These are phyloP conservation scores for Harrya chromipes DNA, from an alignment of 768 basidiomycete genomes.

Conservation along the genomic window DNA sequence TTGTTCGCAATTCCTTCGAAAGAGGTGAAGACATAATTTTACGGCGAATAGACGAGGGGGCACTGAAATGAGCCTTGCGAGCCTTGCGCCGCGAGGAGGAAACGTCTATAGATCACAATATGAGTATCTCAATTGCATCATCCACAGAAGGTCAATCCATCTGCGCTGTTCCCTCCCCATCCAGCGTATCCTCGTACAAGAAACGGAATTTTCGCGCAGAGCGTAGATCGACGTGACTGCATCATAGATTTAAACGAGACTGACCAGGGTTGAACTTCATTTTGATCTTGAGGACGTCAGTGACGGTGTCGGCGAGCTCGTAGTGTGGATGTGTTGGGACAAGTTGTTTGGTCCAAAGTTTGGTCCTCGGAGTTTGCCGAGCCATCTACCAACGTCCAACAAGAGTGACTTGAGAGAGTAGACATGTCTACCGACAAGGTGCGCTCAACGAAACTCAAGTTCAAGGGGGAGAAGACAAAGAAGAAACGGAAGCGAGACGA, in stretches of 20 bases:
- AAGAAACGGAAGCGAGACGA: conserved; percentile 76
- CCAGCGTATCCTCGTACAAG: conserved; percentile 46
- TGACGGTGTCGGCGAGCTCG: conserved; percentile 43
- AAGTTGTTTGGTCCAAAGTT: conserved; percentile 39
- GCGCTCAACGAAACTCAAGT: conserved; percentile 75
- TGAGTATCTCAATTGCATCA: conserved; percentile 31
- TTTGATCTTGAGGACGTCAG: conserved; percentile 62
- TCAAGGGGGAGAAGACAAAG: conserved; percentile 84
- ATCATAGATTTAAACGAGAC: conserved; percentile 35
- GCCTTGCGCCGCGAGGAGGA: conserved; percentile 96
- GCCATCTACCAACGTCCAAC: not conserved
- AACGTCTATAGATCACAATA: conserved; percentile 52
- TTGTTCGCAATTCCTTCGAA: conserved; percentile 89
- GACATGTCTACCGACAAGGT: conserved; percentile 44
- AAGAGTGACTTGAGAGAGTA: not conserved
- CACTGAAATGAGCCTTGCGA: conserved; percentile 96
- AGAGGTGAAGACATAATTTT: conserved; percentile 98
- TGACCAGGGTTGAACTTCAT: conserved; percentile 85
- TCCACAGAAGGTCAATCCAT: conserved; percentile 35
- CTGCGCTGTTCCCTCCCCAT: conserved; percentile 42
- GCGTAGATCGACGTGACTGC: conserved; percentile 15
- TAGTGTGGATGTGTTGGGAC: conserved; percentile 15
- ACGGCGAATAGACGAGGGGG: conserved; percentile 91
- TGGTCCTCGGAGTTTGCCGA: conserved; percentile 26
- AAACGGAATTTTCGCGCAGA: conserved; percentile 24